phyloP scores from a whole-genome alignment of 2,329 filamentous ascomycete species.

The Akanthomyces muscarius region DNA sequence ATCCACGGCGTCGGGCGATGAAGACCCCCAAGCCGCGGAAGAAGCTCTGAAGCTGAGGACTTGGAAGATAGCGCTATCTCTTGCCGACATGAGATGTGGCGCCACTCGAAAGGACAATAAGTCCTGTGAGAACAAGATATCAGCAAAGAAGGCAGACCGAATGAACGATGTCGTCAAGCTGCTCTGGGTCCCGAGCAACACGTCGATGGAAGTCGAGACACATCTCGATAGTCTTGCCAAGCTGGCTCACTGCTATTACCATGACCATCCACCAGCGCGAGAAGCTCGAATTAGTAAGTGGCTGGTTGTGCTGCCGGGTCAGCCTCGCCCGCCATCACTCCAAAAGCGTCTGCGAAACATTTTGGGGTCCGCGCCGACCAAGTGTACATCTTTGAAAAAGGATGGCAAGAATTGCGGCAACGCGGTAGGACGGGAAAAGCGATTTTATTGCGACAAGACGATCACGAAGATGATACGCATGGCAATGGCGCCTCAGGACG shows the following conservation, averaged over 20 bases:
- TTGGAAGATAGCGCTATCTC: background rate
- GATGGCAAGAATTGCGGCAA: background rate
- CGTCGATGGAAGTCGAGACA: background rate
- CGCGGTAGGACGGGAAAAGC: background rate
- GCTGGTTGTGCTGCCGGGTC: background rate
- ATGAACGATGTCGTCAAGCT: background rate
- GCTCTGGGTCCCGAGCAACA: background rate
- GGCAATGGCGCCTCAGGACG: background rate
- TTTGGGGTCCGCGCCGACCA: background rate
- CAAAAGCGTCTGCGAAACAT: slow-evolving; percentile 1
- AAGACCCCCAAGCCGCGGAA: background rate
- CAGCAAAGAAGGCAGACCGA: background rate
- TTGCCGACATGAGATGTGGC: background rate
- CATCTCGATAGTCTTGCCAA: slow-evolving; percentile 2
- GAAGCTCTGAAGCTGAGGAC: background rate
- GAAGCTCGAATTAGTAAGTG: background rate
- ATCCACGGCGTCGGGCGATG: background rate
- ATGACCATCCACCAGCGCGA: background rate
- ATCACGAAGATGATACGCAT: background rate
- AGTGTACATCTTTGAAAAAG: background rate
- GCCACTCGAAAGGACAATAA: background rate
- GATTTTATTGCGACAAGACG: background rate
- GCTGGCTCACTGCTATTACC: background rate
- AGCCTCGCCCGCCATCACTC: background rate
- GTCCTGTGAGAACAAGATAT: background rate